Percentiles rank a stretch among this genome's conserved stretches.
Evolutionary conservation across 2,329 filamentous ascomycete species (phyloP).

Genomic region (Cladosporium sp.): DNA sequence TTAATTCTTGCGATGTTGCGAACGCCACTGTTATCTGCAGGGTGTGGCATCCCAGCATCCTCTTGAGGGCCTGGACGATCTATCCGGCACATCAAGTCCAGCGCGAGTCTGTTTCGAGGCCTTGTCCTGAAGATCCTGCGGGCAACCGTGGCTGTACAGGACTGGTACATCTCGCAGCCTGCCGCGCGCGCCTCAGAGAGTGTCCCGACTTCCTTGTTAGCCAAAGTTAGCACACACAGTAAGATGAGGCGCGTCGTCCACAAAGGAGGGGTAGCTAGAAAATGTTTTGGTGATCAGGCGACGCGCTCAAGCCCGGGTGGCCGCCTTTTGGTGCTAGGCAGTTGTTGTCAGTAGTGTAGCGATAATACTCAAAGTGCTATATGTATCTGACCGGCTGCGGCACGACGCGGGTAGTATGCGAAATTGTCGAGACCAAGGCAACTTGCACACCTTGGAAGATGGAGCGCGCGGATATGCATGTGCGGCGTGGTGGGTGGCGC

Average conservation of each 20-base stretch:
- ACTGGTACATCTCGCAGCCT: background rate
- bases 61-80: conserved; percentile 11
- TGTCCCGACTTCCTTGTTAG: background rate
- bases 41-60: background rate
- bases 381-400: conserved; percentile 5
- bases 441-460: background rate
- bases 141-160: background rate
- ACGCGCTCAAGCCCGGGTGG: background rate
- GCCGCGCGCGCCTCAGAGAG: background rate
- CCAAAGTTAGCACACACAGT: background rate
- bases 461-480: background rate
- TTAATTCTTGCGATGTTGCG: background rate
- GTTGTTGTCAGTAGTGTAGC: background rate
- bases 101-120: conserved; percentile 4
- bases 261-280: conserved; percentile 5
- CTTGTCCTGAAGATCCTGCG: conserved; percentile 15
- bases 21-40: conserved; percentile 1
- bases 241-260: background rate
- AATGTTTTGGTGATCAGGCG: background rate
- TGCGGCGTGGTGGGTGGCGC: background rate
- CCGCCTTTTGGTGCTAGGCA: background rate
- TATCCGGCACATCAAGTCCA: conserved; percentile 8
- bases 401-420: conserved; percentile 7
- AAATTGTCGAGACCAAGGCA: background rate
- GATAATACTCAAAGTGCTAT: conserved; percentile 1